Percentiles rank a stretch among this genome's conserved stretches.
These are phyloP conservation scores for Pythium brachiatum DNA, from an alignment of 352 stramenopile genomes.

Conservation along the genomic window DNA sequence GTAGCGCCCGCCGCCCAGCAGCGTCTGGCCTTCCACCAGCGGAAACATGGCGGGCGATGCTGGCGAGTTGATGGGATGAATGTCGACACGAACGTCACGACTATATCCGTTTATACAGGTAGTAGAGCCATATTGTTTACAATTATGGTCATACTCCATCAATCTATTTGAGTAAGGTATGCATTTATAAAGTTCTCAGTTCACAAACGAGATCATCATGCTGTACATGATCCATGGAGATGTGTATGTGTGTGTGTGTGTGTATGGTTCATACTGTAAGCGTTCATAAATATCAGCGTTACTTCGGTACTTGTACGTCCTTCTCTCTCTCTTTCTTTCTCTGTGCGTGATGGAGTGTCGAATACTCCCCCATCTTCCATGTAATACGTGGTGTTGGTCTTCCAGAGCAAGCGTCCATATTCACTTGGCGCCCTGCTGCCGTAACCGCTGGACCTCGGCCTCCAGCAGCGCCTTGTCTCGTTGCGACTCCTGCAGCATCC, in stretches of 20 bases:
- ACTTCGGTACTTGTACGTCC: not conserved
- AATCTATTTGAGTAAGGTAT: no score
- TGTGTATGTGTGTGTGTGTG: no score
- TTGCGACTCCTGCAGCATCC: slow-evolving; percentile 69
- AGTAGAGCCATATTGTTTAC: no score
- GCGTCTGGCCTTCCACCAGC: slow-evolving; percentile 66
- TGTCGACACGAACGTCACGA: not conserved
- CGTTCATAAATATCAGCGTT: slow-evolving; percentile 10
- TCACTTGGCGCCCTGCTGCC: slow-evolving; percentile 34
- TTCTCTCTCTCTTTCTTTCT: slow-evolving; percentile 1
- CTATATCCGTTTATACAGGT: slow-evolving; percentile 8
- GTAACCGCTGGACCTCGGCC: slow-evolving; percentile 64
- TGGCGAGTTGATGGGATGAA: not conserved
- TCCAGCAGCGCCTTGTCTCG: slow-evolving; percentile 66
- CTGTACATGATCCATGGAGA: no score
- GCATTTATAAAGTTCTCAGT: no score
- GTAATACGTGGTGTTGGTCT: not conserved
- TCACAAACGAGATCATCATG: no score
- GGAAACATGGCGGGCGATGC: slow-evolving; percentile 23
- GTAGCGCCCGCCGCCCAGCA: slow-evolving; percentile 60
- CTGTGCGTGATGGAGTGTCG: not conserved
- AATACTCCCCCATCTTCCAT: not conserved
- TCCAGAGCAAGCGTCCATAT: no score
- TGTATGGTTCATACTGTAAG: slow-evolving; percentile 4
- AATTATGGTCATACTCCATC: no score